Evolutionary conservation across 148 eudicot genomes (phyloP), one percentile per base, ranked within the genome.

Genomic region (Rhododendron griersonianum): DNA sequence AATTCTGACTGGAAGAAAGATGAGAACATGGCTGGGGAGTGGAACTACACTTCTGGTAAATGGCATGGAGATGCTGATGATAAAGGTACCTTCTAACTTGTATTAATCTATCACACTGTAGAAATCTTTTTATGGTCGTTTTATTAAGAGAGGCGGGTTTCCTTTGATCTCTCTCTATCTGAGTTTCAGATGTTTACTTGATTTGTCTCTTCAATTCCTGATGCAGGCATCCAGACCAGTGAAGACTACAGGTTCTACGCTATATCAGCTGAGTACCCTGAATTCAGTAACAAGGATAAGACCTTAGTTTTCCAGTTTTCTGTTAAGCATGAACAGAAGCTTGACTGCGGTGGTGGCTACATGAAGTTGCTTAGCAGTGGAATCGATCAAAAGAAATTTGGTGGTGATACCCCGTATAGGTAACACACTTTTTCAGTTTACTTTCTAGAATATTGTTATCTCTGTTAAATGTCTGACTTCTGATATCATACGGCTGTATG

Each of bases 341-440:
- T 96, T 83, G 99, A 96, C 84, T 96, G 99, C 84, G 99, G 99
- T 91, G 99, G 99, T 91, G 99, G 99, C 81, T 96, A 96, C 94
- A 96, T 96, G 98, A 96, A 96, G 90, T 89, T 96, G 90, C 93
- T 96, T 79, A 96, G 98, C 86, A 95, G 94, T 87, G 95, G 93
- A 3, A 83, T 92, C 21, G 98, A 96, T 89, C 98, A 95, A 85
- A 96, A 95, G 92, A 94, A 93, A 88, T 95, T 96, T 55, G 97
- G 99, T 73, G 99, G 98, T 53, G 99, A 96, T 81, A 92, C 99
- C 67, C 94, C 98, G 28, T 96, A 95, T 91, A 96, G 98, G 98
- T 95, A 87, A 69, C 55, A 37, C 11, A n/a, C 25, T n/a, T 57
- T n/a, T 4, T 53, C 45, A 4, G 78, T 6, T 83, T 82, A 3